Base-by-base conservation (phyloP, 768 basidiomycete species). In the Russula ochroleuca region DNA sequence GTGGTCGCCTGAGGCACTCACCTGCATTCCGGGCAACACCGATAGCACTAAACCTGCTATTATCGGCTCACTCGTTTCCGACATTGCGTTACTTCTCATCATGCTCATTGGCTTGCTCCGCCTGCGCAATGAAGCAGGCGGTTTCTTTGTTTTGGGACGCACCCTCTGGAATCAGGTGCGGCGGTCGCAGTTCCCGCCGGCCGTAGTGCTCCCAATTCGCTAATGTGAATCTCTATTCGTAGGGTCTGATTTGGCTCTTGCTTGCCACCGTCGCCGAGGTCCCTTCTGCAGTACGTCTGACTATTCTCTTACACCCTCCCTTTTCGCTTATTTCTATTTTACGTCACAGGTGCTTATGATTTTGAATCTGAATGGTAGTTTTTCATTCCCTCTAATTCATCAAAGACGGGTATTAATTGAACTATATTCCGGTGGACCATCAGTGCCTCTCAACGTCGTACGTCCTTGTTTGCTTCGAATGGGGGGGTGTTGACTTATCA, bases 161-260 rank as follows among this genome's bases (percentile, higher is more conserved):
- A 35, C 60, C 19, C 33, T 64, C 1, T 60, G 52, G 51, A 51
- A 25, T 33, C 63, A 59, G 59, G 63, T 60, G 21, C 5, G 40
- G 15, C 7, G 9, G 31, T 21, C 4, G 25, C 23, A 15, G 14
- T 31, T 31, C 11, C 43, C 14, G 7, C 41, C 8, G 23, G 4
- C 15, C 1, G 11, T 23, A 6, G 13, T 40, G 3, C 43, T 43
- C n/a, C 9, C n/a, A 6, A 6, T 33, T 28, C 15, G 8, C 33
- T 48, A 5, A 48, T 33, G 10, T 25, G 17, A 11, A 5, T 37
- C n/a, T 37, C n/a, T 15, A 2, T n/a, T 41, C 19, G 2, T 11
- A 59, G 59, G 50, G 52, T 9, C 19, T 64, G 19, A 49, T 60
- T 19, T 61, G 63, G 57, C 10, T 64, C 25, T 38, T 61, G 9